Evolutionary conservation across 2,329 filamentous ascomycete species (phyloP), one percentile per base, ranked within the genome.

Genomic region (Eutypella sp.): DNA sequence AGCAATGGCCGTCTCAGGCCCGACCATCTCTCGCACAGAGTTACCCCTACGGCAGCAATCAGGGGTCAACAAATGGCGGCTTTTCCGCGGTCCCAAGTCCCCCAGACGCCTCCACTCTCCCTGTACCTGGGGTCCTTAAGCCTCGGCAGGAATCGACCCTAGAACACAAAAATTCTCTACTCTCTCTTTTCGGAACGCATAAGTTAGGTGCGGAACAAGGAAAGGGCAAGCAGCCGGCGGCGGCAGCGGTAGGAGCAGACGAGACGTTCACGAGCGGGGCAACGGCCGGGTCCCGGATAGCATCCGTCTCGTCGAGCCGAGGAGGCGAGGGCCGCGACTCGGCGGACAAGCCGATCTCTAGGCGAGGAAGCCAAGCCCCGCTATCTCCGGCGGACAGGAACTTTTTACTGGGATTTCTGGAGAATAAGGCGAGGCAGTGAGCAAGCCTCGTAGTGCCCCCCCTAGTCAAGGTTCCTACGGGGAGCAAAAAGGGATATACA

Each of bases 351-450:
- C 36, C 20, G 11, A 29, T 29, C 10, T 55, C 57, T 8, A 67
- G 73, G 34, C 69, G 74, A 10, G 71, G 70, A 16, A 78, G 73
- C 50, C 70, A 76, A 57, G 72, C 73, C 25, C 71, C 78, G 11
- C 81, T 82, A 38, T 85, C 84, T 4, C 79, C 86, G 0, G 84
- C 81, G 0, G 84, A 93, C 55, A 84, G 87, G 60, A 83, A 75
- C 15, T 93, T 93, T 57, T 68, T 95, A 60, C 72, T 93, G 42
- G 84, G 79, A 9, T 93, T 89, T 60, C 68, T 95, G 57, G 80
- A 88, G 52, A 72, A 72, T 29, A 68, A 52, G 25, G 47, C 62
- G n/a, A 60, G 61, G 19, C 62, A 65, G 33, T 68, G 47, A 62
- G 18, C n/a, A n/a, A n/a, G n/a, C n/a, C n/a, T n/a, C n/a, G n/a